Base-by-base conservation (phyloP, 805 yeast genomes). In the Lipomyces lipofer region DNA sequence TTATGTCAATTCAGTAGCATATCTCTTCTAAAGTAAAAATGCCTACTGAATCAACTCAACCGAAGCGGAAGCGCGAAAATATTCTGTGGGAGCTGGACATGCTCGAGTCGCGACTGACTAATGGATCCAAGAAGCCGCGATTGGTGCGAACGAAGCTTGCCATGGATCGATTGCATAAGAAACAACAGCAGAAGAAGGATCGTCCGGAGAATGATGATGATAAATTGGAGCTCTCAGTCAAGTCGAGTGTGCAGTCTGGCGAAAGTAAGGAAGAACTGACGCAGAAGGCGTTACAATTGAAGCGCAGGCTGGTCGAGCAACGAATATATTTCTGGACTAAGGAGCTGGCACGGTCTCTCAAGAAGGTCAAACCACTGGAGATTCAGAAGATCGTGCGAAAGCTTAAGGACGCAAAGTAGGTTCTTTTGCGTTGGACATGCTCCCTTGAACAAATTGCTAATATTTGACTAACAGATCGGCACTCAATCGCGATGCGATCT, bases 61-160 rank as follows among this genome's bases (percentile, higher is more conserved):
- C 44, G 36, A 60, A 60, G 21, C 56, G 62, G 17, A 60, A 60
- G 36, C 56, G 63, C 49, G 69, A 70, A 44, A 72, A 72, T 53
- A 62, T 69, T 46, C 49, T 66, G 28, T 72, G 71, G 66, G 65
- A 71, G 58, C 62, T 73, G 39, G 75, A 73, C 52, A 42, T 71
- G 29, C 65, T 73, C 5, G 68, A 72, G 58, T 63, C 72, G 17
- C 68, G 61, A 58, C 64, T 69, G 6, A 46, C 62, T n/a, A 61
- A 54, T 17, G 62, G 55, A n/a, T 42, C 36, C 13, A 25, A 58
- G 28, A 52, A 52, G 15, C 49, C 70, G 7, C 59, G 69, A 44
- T 60, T 73, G 27, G 51, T 46, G 5, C 58, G 66, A 15, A 67
- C 76, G 2, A 63, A 67, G 53, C 65, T 63, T 36, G 69, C 71